Evolutionary conservation across 108 stramenopile genomes (phyloP).

Genomic region (Bacterosira constricta): DNA sequence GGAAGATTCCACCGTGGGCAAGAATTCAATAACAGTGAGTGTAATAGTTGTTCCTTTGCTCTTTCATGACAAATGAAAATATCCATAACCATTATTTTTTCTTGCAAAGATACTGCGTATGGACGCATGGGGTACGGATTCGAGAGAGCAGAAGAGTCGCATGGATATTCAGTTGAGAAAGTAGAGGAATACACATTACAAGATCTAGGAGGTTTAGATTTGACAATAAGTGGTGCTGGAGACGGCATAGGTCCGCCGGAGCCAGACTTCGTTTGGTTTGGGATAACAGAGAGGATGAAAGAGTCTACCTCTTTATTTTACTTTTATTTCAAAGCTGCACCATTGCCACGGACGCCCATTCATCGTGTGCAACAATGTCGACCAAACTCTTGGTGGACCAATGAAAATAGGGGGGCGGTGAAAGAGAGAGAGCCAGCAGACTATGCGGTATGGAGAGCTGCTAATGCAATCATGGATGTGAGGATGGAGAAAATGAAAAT

Average conservation of each 20-base stretch:
- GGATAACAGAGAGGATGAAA: constrained; percentile 48
- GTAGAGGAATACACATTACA: constrained; percentile 45
- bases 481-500: constrained; percentile 48
- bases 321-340: constrained; percentile 22
- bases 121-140: constrained; percentile 46
- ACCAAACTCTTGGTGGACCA: constrained; percentile 41
- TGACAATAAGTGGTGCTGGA: constrained; percentile 29
- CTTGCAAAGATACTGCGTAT: constrained; percentile 34
- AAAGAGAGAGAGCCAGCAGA: constrained; percentile 45
- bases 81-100: background rate
- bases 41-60: background rate
- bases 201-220: constrained; percentile 46
- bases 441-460: constrained; percentile 48
- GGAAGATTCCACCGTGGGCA: constrained; percentile 45
- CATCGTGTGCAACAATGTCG: constrained; percentile 39
- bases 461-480: constrained; percentile 50
- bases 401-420: constrained; percentile 29
- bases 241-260: constrained; percentile 36
- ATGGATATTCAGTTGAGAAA: constrained; percentile 41
- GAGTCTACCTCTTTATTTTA: constrained; percentile 35
- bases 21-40: constrained; percentile 8
- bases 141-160: constrained; percentile 22
- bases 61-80: background rate
- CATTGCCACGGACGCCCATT: constrained; percentile 17
- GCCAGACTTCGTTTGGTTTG: constrained; percentile 50